Base-by-base conservation (phyloP, 164 flowering plant species). In the Nymphaea thermarum region DNA sequence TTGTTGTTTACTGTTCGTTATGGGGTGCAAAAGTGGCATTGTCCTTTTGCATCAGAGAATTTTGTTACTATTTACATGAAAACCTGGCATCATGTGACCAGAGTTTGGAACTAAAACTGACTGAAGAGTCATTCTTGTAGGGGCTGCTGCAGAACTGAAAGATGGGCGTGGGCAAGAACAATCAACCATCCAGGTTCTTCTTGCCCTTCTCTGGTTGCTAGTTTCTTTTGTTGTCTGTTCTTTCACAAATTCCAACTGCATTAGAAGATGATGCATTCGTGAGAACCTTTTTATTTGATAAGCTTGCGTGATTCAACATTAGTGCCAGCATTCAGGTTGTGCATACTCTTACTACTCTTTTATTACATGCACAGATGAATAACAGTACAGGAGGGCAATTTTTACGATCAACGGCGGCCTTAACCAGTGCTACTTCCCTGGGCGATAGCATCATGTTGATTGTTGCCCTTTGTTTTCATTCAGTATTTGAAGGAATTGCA, bases 401-500 rank as follows among this genome's bases (percentile, higher is more conserved):
- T n/a, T 62, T 51, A 25, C 43, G 67, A 4, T 60, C 74, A 5
- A 64, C 57, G 14, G 14, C 77, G 14, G 14, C 77, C 2, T 68
- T 77, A 18, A 62, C 75, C 4, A 17, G 71, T 2, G 85, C 73
- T 14, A 76, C 75, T 43, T 84, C 90, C 0, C 41, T 86, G 1
- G 90, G 93, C 45, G 93, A 86, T 66, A 83, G 79, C 79, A 71
- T 88, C 36, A 67, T 88, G 59, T 65, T 88, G 74, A 88, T 88
- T 25, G 72, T 77, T 1, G 93, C 93, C 6, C 47, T 88, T 70
- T 88, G 90, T 69, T 86, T 82, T 70, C 93, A 88, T 72, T 88
- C 93, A 0, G 83, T 88, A 7, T 88, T 88, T 25, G 91, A 88
- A 75, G 94, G 94, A 70, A 85, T 88, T 8, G 91, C 94, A 11